phyloP scores from a whole-genome alignment of 2,329 filamentous ascomycete genomes.

The Phialophora tarda region DNA sequence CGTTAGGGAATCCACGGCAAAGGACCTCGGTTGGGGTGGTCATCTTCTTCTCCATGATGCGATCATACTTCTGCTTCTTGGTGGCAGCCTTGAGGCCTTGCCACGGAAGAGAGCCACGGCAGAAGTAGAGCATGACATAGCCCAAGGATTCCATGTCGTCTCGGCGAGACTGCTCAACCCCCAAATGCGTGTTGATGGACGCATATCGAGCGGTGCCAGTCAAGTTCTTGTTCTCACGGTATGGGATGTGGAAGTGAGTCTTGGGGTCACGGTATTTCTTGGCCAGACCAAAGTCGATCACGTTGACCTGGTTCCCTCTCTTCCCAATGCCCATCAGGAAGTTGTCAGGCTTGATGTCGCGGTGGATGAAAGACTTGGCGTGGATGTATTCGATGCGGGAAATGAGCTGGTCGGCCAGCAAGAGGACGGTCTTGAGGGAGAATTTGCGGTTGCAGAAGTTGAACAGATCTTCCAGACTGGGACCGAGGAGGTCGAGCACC shows the following conservation, averaged over 20 bases:
- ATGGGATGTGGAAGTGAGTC: conserved; percentile 99
- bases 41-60: conserved; percentile 99
- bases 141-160: conserved; percentile 99
- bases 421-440: conserved; percentile 95
- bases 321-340: conserved; percentile 99
- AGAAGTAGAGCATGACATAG: conserved; percentile 99
- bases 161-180: conserved; percentile 97
- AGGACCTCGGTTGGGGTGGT: conserved; percentile 96
- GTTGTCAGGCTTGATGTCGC: conserved; percentile 99
- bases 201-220: conserved; percentile 98
- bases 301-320: conserved; percentile 98
- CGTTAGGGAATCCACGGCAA: conserved; percentile 98
- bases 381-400: conserved; percentile 99
- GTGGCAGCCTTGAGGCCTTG: conserved; percentile 77
- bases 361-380: conserved; percentile 99
- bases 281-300: conserved; percentile 97
- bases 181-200: conserved; percentile 97
- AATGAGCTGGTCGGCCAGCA: conserved; percentile 96
- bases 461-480: conserved; percentile 95
- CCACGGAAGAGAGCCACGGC: conserved; percentile 97
- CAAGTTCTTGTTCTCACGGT: conserved; percentile 99
- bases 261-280: conserved; percentile 99
- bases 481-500: conserved; percentile 95
- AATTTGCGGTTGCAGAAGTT: conserved; percentile 99
- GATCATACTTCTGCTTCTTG: conserved; percentile 99